Percentiles rank a stretch among this genome's conserved stretches.
phyloP scores from a whole-genome alignment of 306 rosid species.

The Quercus glauca region DNA sequence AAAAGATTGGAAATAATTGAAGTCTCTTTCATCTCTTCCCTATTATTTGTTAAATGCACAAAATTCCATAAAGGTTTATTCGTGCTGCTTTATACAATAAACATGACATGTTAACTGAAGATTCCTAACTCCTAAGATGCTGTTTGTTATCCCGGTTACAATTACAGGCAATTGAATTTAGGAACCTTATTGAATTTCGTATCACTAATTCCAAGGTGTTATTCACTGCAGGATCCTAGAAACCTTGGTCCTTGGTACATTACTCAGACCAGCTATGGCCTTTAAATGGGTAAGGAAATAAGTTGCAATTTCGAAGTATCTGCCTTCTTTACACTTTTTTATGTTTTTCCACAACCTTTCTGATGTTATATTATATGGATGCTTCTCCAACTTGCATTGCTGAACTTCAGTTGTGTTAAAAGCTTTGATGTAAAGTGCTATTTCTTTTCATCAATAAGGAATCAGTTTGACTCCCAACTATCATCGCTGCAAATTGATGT shows the following conservation, averaged over 20 bases:
- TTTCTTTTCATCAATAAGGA: too few species aligned
- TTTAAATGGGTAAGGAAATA: constrained; percentile 77
- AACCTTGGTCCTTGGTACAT: constrained; percentile 89
- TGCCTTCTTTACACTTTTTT: background rate
- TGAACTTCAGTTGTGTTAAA: background rate
- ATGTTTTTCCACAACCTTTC: background rate
- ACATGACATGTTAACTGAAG: background rate
- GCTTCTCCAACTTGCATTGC: background rate
- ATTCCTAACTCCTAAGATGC: too few species aligned
- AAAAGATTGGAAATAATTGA: background rate
- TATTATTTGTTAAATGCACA: background rate
- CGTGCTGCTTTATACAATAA: background rate
- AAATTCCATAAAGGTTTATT: background rate
- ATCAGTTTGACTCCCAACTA: too few species aligned
- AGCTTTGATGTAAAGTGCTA: background rate
- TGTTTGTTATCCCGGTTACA: too few species aligned
- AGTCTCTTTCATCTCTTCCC: background rate
- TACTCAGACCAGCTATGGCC: constrained; percentile 85
- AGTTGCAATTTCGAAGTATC: constrained; percentile 8
- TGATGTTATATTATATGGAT: background rate
- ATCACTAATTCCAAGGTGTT: constrained; percentile 21
- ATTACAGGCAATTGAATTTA: too few species aligned
- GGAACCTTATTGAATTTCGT: too few species aligned
- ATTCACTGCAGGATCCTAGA: constrained; percentile 81
- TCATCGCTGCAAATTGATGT: too few species aligned